Conservation (phyloP, 495 filamentous ascomycete species). For the Lindgomyces ingoldianus region DNA sequence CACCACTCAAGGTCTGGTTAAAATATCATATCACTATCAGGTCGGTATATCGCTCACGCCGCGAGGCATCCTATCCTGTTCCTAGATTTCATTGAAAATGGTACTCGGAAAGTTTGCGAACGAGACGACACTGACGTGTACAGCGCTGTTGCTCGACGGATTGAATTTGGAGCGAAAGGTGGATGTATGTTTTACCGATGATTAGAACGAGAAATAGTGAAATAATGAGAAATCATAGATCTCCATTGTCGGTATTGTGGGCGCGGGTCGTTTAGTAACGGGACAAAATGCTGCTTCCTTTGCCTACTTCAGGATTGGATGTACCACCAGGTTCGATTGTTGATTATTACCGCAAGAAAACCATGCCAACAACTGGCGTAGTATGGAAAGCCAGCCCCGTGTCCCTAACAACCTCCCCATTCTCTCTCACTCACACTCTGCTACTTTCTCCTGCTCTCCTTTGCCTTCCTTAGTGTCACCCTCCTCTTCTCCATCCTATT, state of each 20-base stretch:
- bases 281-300: conserved; percentile 42
- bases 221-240: conserved; percentile 33
- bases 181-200: conserved; percentile 36
- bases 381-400: conserved; percentile 33
- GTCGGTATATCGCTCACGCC: not conserved
- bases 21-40: not conserved
- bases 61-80: not conserved
- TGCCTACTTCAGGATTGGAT: conserved; percentile 44
- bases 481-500: conserved; percentile 41
- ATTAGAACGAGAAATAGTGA: not conserved
- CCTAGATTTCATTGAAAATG: conserved; percentile 7
- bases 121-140: conserved; percentile 28
- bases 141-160: conserved; percentile 37
- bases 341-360: conserved; percentile 1
- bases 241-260: conserved; percentile 42
- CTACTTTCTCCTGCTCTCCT: conserved; percentile 45
- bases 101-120: conserved; percentile 25
- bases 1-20: too few relatives aligned
- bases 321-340: conserved; percentile 37
- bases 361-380: conserved; percentile 6
- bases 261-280: conserved; percentile 27
- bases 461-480: conserved; percentile 43
- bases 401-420: conserved; percentile 44
- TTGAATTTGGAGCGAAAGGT: conserved; percentile 25
- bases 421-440: conserved; percentile 42